Conservation (phyloP, 305 asterid genomes). For the Andrographis paniculata region DNA sequence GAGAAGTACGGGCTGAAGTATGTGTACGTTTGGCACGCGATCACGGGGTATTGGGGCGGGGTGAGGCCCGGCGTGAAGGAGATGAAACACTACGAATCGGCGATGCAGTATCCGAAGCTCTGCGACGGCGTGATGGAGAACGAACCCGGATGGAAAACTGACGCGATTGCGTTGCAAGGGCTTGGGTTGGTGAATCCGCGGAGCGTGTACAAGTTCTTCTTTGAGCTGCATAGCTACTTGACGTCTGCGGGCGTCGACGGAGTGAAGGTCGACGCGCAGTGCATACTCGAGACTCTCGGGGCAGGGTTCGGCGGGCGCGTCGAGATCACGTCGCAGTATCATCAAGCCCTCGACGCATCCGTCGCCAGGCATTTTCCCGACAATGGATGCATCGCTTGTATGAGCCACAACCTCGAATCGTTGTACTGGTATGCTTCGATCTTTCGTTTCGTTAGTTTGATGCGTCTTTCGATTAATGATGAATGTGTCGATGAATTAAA, state of each 20-base stretch:
- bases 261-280: constrained; percentile 71
- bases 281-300: constrained; percentile 82
- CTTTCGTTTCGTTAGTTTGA: neutral
- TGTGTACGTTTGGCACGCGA: constrained; percentile 57
- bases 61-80: constrained; percentile 39
- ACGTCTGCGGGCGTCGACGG: constrained; percentile 43
- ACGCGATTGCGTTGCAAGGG: constrained; percentile 40
- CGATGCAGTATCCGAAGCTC: constrained; percentile 58
- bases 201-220: constrained; percentile 39
- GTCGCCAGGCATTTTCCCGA: constrained; percentile 62
- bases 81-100: constrained; percentile 44
- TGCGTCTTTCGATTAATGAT: neutral
- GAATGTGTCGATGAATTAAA: constrained; percentile 10
- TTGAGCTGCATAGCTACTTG: constrained; percentile 50
- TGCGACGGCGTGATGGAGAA: constrained; percentile 79
- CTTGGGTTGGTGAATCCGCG: constrained; percentile 45
- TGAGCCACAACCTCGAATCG: constrained; percentile 88
- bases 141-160: constrained; percentile 73
- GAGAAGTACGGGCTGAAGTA: constrained; percentile 62
- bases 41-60: constrained; percentile 63
- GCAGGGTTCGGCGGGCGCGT: constrained; percentile 88
- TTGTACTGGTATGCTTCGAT: constrained; percentile 54
- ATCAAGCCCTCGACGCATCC: constrained; percentile 87
- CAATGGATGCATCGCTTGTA: constrained; percentile 86
- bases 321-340: constrained; percentile 70